A percentile compares a stretch with the other conserved stretches of the same genome.
These are phyloP conservation scores for Boletus pseudopeckii DNA, from an alignment of 768 basidiomycete genomes.

Conservation along the genomic window DNA sequence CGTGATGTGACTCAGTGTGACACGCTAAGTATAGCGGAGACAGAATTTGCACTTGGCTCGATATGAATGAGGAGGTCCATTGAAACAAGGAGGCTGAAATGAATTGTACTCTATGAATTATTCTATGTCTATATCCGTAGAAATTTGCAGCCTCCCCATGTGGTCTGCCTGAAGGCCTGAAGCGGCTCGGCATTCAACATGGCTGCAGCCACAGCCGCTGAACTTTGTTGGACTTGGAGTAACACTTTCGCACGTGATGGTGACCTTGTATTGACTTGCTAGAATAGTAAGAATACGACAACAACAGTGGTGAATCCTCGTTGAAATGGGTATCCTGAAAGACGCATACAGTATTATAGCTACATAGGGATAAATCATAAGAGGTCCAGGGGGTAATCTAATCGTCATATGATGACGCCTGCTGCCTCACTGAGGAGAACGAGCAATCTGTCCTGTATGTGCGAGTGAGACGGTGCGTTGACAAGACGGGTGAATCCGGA, in stretches of 20 bases:
- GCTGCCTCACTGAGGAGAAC: constrained; percentile 30
- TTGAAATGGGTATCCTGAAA: constrained; percentile 8
- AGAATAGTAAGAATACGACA: background rate
- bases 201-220: no score
- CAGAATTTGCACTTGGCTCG: no score
- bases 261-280: background rate
- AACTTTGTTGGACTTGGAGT: background rate
- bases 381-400: constrained; percentile 10
- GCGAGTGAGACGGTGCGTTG: background rate
- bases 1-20: no score
- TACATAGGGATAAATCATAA: constrained; percentile 13
- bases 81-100: no score
- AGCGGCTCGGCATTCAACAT: no score
- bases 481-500: background rate
- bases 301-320: background rate
- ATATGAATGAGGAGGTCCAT: no score
- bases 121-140: no score
- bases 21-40: no score
- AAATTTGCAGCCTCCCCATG: no score
- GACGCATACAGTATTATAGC: constrained; percentile 13
- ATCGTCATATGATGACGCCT: constrained; percentile 25
- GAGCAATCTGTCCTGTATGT: constrained; percentile 22
- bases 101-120: no score
- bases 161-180: no score
- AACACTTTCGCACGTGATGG: no score